Percentiles rank a stretch among this genome's conserved stretches.
These are phyloP conservation scores for Apiospora sp. DNA, from an alignment of 2,329 filamentous ascomycete species.

Conservation along the genomic window DNA sequence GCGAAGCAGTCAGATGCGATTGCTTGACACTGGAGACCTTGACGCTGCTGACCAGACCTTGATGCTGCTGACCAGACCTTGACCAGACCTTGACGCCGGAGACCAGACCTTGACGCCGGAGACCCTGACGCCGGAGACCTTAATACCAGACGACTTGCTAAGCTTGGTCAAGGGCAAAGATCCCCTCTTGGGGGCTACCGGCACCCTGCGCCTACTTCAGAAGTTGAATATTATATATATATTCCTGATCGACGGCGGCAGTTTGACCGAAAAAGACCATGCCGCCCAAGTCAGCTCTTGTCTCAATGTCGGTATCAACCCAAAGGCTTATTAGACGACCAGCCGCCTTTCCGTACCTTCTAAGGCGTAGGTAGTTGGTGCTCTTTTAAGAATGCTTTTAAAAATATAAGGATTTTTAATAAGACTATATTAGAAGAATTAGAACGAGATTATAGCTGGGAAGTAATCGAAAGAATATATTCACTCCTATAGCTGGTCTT, in stretches of 20 bases:
- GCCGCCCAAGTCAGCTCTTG: slow-evolving; percentile 66
- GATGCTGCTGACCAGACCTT: no score
- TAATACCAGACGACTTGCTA: neutral
- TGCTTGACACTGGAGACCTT: neutral
- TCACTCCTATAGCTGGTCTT: neutral
- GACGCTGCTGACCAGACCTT: neutral
- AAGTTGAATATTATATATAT: slow-evolving; percentile 72
- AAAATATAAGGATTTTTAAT: no score
- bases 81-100: no score
- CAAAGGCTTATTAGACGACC: no score
- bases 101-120: no score
- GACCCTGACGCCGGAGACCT: no score
- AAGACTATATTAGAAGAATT: no score
- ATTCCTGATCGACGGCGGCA: slow-evolving; percentile 78
- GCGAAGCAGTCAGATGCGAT: no score
- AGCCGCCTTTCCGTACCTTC: no score
- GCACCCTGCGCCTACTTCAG: slow-evolving; percentile 67
- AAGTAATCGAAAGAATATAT: neutral
- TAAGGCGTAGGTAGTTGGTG: no score
- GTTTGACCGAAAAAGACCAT: slow-evolving; percentile 69
- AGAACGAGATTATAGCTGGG: no score
- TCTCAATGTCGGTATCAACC: slow-evolving; percentile 51
- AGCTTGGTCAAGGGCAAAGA: slow-evolving; percentile 67
- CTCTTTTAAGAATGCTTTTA: no score
- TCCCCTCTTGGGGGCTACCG: slow-evolving; percentile 67